Base-by-base conservation (phyloP, 2,329 filamentous ascomycete genomes). In the Diaporthe ampelina region DNA sequence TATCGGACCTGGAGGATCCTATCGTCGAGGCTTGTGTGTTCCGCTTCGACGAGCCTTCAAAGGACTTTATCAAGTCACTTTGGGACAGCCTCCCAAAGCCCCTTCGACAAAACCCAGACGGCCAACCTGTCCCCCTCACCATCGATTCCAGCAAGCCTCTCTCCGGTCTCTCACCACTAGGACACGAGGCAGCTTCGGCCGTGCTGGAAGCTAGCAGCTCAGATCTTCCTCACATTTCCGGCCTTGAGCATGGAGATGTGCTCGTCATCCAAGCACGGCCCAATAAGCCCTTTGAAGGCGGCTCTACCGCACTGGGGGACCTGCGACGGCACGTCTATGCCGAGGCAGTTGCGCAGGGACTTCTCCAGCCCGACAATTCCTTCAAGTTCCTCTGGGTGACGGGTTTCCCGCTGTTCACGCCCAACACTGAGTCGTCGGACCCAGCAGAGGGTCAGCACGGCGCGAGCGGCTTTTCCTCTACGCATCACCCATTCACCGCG, bases 401-500 rank as follows among this genome's bases (percentile, higher is more conserved):
- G 0, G 91, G 96, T 75, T 99, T 99, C 81, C 97, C 97, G 17
- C 91, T 99, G 79, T 99, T 99, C 85, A 95, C 95, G 1, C 94
- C 93, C 0, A 89, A 89, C 70, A 91, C 89, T 68, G 85, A 88
- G 69, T 86, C 89, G 17, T 48, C 59, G 3, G 85, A 94, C 61
- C 94, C 94, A 0, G 70, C 70, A 29, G 70, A 72, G 15, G 95
- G 95, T 2, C 95, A 98, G 84, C 95, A 94, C 70, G 95, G 95
- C 24, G 83, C 87, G 0, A 91, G 95, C 0, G 95, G 95, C 6
- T 91, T 98, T 79, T 91, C 93, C 13, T 92, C 96, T 0, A 98
- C 95, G 0, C 97, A 99, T 80, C 97, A 99, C 81, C 97, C 97
- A 0, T 99, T 99, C 84, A 99, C 97, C 0, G 94, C 97, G 0